These are phyloP conservation scores for Lepidium africanum DNA, from an alignment of 345 rosid genomes.

Conservation along the genomic window DNA sequence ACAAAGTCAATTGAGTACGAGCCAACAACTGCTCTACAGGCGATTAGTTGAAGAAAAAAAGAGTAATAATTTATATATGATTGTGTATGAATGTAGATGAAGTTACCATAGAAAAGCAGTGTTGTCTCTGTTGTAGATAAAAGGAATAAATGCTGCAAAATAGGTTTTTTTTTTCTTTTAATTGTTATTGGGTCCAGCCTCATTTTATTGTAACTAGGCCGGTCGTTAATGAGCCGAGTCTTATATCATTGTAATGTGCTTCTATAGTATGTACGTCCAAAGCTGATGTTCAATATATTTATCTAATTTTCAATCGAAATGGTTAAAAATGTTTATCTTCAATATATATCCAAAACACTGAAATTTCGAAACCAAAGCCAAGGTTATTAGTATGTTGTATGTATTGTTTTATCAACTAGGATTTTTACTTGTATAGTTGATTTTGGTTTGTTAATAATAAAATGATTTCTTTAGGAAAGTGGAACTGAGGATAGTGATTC, in stretches of 20 bases:
- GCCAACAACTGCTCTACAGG: conserved; percentile 10
- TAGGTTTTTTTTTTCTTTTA: not conserved
- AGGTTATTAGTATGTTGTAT: not conserved
- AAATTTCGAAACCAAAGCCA: not conserved
- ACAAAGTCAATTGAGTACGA: conserved; percentile 27
- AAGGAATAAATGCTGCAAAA: not conserved
- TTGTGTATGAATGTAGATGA: not conserved
- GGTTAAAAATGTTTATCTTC: not conserved
- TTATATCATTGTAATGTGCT: not conserved
- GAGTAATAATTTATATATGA: not conserved
- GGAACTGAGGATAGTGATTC: too few relatives aligned
- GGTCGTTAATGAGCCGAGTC: not conserved
- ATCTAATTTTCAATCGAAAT: not conserved
- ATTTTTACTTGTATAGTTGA: too few relatives aligned
- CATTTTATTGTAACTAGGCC: not conserved
- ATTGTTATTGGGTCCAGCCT: conserved; percentile 6
- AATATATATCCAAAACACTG: not conserved
- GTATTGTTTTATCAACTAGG: too few relatives aligned
- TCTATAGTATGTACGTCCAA: not conserved
- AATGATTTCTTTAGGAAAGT: too few relatives aligned
- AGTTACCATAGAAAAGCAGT: not conserved
- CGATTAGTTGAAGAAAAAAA: conserved; percentile 8
- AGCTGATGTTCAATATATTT: not conserved
- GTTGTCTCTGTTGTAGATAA: not conserved
- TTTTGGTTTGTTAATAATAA: not conserved